phyloP scores from a whole-genome alignment of 305 asterid genomes.

The Striga hermonthica region DNA sequence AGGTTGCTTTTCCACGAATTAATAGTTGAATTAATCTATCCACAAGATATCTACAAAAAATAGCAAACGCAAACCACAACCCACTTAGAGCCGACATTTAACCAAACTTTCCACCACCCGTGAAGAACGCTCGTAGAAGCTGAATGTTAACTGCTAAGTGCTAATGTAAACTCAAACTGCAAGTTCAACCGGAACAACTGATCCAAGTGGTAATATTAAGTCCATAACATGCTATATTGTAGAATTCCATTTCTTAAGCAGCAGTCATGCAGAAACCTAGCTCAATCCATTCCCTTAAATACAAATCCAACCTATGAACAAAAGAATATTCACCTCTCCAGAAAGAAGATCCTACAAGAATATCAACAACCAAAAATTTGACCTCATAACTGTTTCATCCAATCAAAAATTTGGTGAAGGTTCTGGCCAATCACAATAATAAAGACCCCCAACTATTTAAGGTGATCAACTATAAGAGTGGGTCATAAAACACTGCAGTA shows the following conservation, averaged over 20 bases:
- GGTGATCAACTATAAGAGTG: constrained; percentile 21
- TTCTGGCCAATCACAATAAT: constrained; percentile 14
- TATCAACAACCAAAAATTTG: constrained; percentile 5
- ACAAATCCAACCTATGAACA: constrained; percentile 1
- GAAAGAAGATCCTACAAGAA: constrained; percentile 20
- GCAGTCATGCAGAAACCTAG: constrained; percentile 20
- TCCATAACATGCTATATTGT: constrained; percentile 12
- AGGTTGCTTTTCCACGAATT: constrained; percentile 12
- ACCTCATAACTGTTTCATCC: constrained; percentile 4
- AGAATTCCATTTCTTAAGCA: constrained; percentile 24
- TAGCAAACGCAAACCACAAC: constrained; percentile 4
- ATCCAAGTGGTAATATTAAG: no score
- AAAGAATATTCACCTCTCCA: constrained; percentile 9
- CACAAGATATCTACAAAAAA: constrained; percentile 13
- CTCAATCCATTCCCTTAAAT: constrained; percentile 26
- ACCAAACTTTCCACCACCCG: constrained; percentile 13
- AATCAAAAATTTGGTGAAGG: constrained; percentile 16
- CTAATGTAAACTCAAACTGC: constrained; percentile 16
- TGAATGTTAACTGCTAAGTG: constrained; percentile 14
- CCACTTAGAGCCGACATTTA: constrained; percentile 23
- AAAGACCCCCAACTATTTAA: constrained; percentile 10
- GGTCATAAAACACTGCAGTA: constrained; percentile 22
- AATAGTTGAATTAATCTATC: constrained; percentile 4
- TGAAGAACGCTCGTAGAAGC: constrained; percentile 12
- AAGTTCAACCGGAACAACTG: constrained; percentile 5